Evolutionary conservation across 164 flowering plant genomes (phyloP).

Genomic region (Nymphaea thermarum): DNA sequence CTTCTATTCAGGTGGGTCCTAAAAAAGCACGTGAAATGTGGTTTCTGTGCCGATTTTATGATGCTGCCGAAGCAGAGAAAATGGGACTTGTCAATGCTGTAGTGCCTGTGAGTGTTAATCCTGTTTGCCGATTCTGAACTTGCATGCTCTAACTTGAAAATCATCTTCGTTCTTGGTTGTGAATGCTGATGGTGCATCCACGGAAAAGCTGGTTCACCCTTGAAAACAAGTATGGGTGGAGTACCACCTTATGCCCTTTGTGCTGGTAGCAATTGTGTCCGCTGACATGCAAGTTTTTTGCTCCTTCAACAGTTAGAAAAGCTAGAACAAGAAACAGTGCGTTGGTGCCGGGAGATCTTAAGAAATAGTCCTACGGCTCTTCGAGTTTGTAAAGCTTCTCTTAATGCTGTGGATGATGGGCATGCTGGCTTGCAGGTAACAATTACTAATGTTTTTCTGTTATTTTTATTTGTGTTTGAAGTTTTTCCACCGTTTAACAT

Average conservation of each 20-base stretch:
- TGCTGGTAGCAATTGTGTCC: no score
- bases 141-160: no score
- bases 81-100: conserved; percentile 92
- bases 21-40: conserved; percentile 97
- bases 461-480: not conserved
- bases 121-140: no score
- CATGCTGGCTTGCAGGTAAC: conserved; percentile 93
- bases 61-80: conserved; percentile 81
- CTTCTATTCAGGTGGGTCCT: conserved; percentile 64
- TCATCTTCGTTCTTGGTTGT: no score
- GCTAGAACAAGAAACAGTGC: conserved; percentile 74
- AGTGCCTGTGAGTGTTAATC: conserved; percentile 60
- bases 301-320: conserved; percentile 40
- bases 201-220: no score
- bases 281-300: not conserved
- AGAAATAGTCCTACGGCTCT: conserved; percentile 89
- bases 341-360: conserved; percentile 89
- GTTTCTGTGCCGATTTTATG: conserved; percentile 78
- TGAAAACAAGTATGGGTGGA: no score
- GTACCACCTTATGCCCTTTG: no score
- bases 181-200: no score
- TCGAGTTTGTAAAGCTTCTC: conserved; percentile 75
- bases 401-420: conserved; percentile 96
- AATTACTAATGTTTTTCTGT: no score
- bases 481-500: not conserved